Evolutionary conservation across 2,329 filamentous ascomycete genomes (phyloP).

Genomic region (Diaporthe vexans): DNA sequence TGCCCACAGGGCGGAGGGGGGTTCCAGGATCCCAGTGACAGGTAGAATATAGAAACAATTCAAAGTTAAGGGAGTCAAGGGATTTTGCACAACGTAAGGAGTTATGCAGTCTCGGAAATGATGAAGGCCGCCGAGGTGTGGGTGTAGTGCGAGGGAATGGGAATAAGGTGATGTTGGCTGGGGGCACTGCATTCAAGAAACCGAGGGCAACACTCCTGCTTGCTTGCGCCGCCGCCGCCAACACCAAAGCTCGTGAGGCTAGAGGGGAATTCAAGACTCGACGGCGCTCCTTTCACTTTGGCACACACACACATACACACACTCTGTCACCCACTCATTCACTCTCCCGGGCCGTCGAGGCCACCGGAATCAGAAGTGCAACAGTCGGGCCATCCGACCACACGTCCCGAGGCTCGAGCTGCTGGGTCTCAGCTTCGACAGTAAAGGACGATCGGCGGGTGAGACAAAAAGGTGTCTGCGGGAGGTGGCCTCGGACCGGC

Average conservation of each 20-base stretch:
- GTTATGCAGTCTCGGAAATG: slow-evolving; percentile 22
- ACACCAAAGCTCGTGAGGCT: slow-evolving; percentile 18
- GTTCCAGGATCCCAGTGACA: slow-evolving; percentile 7
- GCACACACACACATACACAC: background rate
- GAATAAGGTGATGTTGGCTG: slow-evolving; percentile 36
- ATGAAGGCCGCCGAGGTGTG: slow-evolving; percentile 30
- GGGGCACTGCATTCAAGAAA: slow-evolving; percentile 31
- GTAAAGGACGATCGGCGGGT: slow-evolving; percentile 15
- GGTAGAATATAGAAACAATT: slow-evolving; percentile 37
- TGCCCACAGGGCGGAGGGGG: background rate
- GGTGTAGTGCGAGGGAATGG: slow-evolving; percentile 25
- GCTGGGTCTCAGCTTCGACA: slow-evolving; percentile 32
- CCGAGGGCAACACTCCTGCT: slow-evolving; percentile 18
- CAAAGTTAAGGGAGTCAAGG: slow-evolving; percentile 33
- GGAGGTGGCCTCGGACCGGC: slow-evolving; percentile 25
- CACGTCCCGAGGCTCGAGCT: slow-evolving; percentile 10
- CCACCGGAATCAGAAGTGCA: slow-evolving; percentile 34
- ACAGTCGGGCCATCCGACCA: slow-evolving; percentile 34
- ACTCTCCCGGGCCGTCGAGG: slow-evolving; percentile 24
- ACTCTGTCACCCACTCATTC: background rate
- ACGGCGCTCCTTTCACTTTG: background rate
- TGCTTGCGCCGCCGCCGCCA: slow-evolving; percentile 3
- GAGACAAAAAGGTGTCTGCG: slow-evolving; percentile 32
- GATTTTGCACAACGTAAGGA: slow-evolving; percentile 27
- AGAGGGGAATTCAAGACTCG: slow-evolving; percentile 12